Evolutionary conservation across 805 yeast species (phyloP).

Genomic region (Yarrowia yakushimensis): DNA sequence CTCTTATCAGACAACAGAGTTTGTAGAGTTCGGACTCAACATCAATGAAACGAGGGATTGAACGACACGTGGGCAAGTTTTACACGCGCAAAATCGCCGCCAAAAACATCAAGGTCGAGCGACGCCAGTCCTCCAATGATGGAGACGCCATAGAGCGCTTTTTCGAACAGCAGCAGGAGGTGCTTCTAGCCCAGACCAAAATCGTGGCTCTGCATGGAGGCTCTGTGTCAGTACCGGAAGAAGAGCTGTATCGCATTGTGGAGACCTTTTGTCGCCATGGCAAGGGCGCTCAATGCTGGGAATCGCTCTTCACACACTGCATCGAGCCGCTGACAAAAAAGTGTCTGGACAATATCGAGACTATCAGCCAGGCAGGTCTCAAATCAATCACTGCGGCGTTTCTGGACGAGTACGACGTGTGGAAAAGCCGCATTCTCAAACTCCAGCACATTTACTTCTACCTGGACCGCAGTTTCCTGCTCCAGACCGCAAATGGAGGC

Average conservation of each 20-base stretch:
- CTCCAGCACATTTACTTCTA: conserved; percentile 10
- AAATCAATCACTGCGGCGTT: not conserved
- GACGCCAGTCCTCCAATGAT: not conserved
- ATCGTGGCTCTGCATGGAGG: not conserved
- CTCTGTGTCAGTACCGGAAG: not conserved
- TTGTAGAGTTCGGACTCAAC: not conserved
- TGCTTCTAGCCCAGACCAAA: not conserved
- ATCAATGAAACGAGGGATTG: conserved; percentile 19
- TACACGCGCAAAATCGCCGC: conserved; percentile 19
- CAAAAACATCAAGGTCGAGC: conserved; percentile 23
- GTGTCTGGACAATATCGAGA: not conserved
- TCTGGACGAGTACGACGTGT: conserved; percentile 16
- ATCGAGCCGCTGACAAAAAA: not conserved
- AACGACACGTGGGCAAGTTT: conserved; percentile 22
- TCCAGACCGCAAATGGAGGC: conserved; percentile 1
- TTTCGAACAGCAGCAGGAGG: conserved; percentile 1
- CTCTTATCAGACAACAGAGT: not conserved
- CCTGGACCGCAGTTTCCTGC: conserved; percentile 4
- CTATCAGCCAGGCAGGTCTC: not conserved
- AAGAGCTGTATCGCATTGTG: conserved; percentile 11
- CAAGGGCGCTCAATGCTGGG: conserved; percentile 7
- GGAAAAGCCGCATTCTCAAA: not conserved
- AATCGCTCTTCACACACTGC: not conserved
- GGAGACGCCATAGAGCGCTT: not conserved
- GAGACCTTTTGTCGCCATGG: conserved; percentile 18